Evolutionary conservation across 2,329 filamentous ascomycete genomes (phyloP).

Genomic region (Daldinia sp.): DNA sequence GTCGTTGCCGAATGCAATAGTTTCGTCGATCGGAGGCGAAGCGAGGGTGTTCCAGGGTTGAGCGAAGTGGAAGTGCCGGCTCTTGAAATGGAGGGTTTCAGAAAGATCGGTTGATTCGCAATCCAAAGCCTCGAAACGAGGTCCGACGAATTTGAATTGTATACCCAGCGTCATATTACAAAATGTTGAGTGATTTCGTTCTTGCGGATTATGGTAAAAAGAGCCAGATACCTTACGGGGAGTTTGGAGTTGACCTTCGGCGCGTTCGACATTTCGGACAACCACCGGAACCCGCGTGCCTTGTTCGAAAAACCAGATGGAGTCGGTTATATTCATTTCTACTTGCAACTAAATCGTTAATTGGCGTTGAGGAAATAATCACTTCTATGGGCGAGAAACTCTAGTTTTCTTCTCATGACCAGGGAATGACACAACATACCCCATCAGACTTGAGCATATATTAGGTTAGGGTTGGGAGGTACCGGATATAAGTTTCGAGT

Average conservation of each 20-base stretch:
- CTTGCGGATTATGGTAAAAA: slow-evolving; percentile 30
- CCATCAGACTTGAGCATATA: slow-evolving; percentile 13
- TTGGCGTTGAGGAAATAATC: slow-evolving; percentile 30
- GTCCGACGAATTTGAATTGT: slow-evolving; percentile 12
- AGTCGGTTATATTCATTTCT: slow-evolving; percentile 26
- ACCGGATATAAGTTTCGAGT: slow-evolving; percentile 23
- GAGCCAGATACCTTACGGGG: slow-evolving; percentile 27
- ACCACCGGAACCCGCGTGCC: slow-evolving; percentile 28
- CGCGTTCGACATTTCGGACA: slow-evolving; percentile 29
- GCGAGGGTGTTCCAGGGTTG: slow-evolving; percentile 76
- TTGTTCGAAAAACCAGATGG: slow-evolving; percentile 17
- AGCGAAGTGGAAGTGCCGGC: slow-evolving; percentile 77
- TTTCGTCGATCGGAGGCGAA: slow-evolving; percentile 80
- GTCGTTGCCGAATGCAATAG: slow-evolving; percentile 83
- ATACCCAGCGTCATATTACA: slow-evolving; percentile 25
- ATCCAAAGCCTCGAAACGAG: not conserved
- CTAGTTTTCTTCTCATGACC: slow-evolving; percentile 17
- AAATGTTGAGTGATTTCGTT: slow-evolving; percentile 23
- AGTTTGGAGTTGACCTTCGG: slow-evolving; percentile 38
- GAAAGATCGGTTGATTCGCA: slow-evolving; percentile 49
- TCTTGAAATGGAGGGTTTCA: slow-evolving; percentile 73
- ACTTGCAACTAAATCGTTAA: slow-evolving; percentile 17
- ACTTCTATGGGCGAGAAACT: slow-evolving; percentile 17
- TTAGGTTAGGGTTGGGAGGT: slow-evolving; percentile 21
- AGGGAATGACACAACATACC: slow-evolving; percentile 23